These are phyloP conservation scores for Mortierella sp. DNA, from an alignment of 371 early-diverging fungal genomes.

Conservation along the genomic window DNA sequence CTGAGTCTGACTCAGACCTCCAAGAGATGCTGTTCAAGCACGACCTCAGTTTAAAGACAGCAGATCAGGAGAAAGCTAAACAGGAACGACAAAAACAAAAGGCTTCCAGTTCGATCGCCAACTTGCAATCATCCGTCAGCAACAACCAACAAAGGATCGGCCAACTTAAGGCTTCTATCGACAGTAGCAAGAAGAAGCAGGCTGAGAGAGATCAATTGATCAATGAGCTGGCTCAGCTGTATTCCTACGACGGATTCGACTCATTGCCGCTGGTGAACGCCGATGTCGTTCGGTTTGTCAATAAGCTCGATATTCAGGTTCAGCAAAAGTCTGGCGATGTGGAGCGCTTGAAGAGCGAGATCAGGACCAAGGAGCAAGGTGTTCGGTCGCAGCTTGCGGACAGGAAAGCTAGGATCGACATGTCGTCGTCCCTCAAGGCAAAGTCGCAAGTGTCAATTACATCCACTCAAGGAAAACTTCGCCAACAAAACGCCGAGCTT, in stretches of 20 bases:
- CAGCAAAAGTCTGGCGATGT: conserved; percentile 29
- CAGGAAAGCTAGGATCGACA: conserved; percentile 59
- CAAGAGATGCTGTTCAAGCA: conserved; percentile 61
- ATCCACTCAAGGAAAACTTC: conserved; percentile 32
- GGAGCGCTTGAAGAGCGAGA: conserved; percentile 31
- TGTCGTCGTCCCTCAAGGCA: conserved; percentile 50
- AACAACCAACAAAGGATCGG: conserved; percentile 47
- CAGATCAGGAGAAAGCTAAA: conserved; percentile 42
- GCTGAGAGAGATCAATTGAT: conserved; percentile 41
- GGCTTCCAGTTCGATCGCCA: conserved; percentile 32
- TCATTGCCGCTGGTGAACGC: conserved; percentile 23
- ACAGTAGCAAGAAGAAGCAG: conserved; percentile 46
- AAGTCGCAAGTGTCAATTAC: conserved; percentile 28
- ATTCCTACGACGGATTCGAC: conserved; percentile 37
- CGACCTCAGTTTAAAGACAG: conserved; percentile 47
- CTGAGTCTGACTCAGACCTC: conserved; percentile 72
- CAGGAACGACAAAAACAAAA: conserved; percentile 31
- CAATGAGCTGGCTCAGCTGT: conserved; percentile 27
- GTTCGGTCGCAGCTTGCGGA: conserved; percentile 54
- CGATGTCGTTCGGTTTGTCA: conserved; percentile 38
- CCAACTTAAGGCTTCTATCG: conserved; percentile 42
- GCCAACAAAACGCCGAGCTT: conserved; percentile 34
- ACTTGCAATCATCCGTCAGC: conserved; percentile 43
- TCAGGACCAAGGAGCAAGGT: conserved; percentile 34
- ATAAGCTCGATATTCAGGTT: conserved; percentile 27